Conservation (phyloP, 805 yeast species). For the Candida dendrica region DNA sequence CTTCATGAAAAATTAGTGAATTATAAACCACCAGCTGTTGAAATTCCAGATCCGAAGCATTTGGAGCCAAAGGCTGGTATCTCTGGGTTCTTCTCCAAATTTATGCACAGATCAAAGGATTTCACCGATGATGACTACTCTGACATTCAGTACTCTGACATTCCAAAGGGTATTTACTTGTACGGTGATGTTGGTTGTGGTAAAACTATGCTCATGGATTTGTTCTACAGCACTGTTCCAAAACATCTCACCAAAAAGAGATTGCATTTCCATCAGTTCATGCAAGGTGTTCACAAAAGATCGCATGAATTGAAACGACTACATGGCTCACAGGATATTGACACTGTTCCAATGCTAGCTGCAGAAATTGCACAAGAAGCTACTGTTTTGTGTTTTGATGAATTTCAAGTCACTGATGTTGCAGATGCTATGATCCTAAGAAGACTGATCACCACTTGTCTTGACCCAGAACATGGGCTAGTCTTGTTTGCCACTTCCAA, state of each 20-base stretch:
- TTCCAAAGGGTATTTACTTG: constrained; percentile 81
- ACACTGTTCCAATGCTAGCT: constrained; percentile 78
- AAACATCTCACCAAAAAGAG: constrained; percentile 67
- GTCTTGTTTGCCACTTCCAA: constrained; percentile 90
- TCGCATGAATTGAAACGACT: constrained; percentile 64
- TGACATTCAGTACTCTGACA: constrained; percentile 38
- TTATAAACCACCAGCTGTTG: constrained; percentile 56
- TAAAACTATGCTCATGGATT: constrained; percentile 96
- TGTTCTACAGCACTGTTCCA: constrained; percentile 84
- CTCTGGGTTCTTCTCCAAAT: constrained; percentile 22
- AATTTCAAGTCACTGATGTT: constrained; percentile 95
- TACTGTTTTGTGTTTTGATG: constrained; percentile 88
- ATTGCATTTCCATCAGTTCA: constrained; percentile 92
- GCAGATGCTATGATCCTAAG: constrained; percentile 97
- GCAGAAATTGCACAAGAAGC: constrained; percentile 72
- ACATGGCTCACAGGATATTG: constrained; percentile 63
- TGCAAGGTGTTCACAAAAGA: constrained; percentile 89
- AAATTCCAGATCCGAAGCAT: constrained; percentile 38
- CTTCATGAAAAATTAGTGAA: constrained; percentile 45
- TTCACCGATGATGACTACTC: constrained; percentile 20
- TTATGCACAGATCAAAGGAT: constrained; percentile 21
- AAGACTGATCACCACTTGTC: constrained; percentile 57
- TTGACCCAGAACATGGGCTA: constrained; percentile 73
- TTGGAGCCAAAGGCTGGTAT: constrained; percentile 45
- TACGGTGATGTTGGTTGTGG: constrained; percentile 99